Evolutionary conservation across 495 filamentous ascomycete species (phyloP).

Genomic region (Penicillium goetzii): DNA sequence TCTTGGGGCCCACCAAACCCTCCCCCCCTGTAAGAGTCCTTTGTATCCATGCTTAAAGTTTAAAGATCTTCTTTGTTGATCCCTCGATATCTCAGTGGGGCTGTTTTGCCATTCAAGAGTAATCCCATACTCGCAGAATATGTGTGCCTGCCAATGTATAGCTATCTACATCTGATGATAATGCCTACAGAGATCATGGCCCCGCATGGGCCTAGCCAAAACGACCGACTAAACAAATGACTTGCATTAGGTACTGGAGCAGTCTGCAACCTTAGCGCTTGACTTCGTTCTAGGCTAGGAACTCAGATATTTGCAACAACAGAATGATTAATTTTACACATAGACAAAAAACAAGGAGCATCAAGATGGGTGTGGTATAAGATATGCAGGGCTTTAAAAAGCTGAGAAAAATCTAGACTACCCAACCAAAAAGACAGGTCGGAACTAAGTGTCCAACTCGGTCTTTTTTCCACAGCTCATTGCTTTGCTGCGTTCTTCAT

Average conservation of each 20-base stretch:
- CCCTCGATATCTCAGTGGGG: not conserved
- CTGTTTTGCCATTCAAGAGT: not conserved
- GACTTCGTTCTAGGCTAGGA: not conserved
- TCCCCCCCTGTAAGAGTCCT: not conserved
- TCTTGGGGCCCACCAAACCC: not conserved
- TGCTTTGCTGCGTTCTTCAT: conserved; percentile 26
- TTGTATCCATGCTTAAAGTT: not conserved
- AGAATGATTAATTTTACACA: not conserved
- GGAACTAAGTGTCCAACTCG: conserved; percentile 18
- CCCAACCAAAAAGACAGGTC: conserved; percentile 21
- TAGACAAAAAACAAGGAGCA: not conserved
- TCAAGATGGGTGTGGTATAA: not conserved
- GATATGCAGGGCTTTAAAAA: conserved; percentile 28
- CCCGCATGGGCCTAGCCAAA: conserved; percentile 32
- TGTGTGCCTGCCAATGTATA: too few species aligned
- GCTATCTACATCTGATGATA: not conserved
- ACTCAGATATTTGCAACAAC: conserved; percentile 5
- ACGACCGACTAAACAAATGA: conserved; percentile 13
- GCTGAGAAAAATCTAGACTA: conserved; percentile 27
- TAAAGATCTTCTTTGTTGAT: not conserved
- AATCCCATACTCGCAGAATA: too few species aligned
- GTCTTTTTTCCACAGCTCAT: conserved; percentile 13
- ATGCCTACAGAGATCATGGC: not conserved
- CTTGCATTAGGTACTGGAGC: conserved; percentile 23
- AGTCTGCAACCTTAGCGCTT: not conserved